Evolutionary conservation across 83 land plant genomes (phyloP).

Genomic region (Larix sibirica): DNA sequence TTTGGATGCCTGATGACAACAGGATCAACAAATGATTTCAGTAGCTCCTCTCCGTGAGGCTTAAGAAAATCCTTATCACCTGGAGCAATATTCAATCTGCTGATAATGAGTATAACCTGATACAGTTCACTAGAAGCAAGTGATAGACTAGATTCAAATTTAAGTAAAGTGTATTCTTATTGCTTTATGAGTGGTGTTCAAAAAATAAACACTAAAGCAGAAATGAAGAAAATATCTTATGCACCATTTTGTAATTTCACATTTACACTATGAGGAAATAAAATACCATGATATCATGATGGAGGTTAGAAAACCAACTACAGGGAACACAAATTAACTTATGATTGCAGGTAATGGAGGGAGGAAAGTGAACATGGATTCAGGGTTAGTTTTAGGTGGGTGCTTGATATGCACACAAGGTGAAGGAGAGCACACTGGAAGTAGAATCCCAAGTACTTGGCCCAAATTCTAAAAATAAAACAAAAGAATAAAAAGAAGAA

Average conservation of each 20-base stretch:
- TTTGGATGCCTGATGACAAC: slow-evolving; percentile 50
- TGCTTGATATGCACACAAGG: not conserved
- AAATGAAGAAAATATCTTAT: not conserved
- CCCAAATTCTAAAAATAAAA: not conserved
- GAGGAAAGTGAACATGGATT: not conserved
- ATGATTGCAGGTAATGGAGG: not conserved
- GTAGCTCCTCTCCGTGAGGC: slow-evolving; percentile 34
- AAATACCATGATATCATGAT: not conserved
- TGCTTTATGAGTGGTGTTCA: not conserved
- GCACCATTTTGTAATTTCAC: not conserved
- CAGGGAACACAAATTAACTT: not conserved
- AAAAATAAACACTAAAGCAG: not conserved
- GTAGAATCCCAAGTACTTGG: not conserved
- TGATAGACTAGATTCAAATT: not conserved
- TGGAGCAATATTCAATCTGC: slow-evolving; percentile 14
- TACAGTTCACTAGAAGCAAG: not conserved
- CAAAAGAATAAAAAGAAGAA: not conserved
- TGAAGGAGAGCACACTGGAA: not conserved
- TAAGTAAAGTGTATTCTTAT: not conserved
- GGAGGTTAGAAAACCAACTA: not conserved
- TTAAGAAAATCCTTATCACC: slow-evolving; percentile 67
- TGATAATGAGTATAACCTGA: not conserved
- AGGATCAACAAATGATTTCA: slow-evolving; percentile 56
- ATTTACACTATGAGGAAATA: not conserved
- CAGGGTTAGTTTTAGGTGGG: not conserved